Base-by-base conservation (phyloP, 2,329 filamentous ascomycete species). In the Amphichorda felina region DNA sequence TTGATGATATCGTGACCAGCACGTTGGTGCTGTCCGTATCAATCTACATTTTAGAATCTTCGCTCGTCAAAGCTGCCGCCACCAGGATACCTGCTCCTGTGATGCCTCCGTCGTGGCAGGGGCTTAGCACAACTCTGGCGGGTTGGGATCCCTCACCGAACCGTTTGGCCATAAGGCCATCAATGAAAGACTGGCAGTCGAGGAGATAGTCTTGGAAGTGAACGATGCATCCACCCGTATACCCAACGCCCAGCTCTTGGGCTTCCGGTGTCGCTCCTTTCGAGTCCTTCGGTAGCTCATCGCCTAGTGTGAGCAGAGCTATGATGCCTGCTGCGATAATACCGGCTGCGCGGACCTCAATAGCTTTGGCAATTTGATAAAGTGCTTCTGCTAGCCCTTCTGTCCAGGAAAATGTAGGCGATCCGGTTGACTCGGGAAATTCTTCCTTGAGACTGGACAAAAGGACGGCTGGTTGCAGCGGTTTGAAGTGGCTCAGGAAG, bases 201-300 rank as follows among this genome's bases (percentile, higher is more conserved):
- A 63, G 57, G 29, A 83, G 63, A 55, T 84, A 87, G 45, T 82
- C 70, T 33, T 83, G 82, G 47, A 86, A 86, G 47, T 83, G 75
- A n/a, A 77, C 72, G 40, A 88, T 88, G 48, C 82, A 86, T 6
- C 82, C 80, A 22, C 83, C 83, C 0, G 83, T 86, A 50, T 85
- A 88, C 1, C 82, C 83, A 16, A 88, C 79, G 2, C 84, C 76
- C 21, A 89, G 54, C 45, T 84, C 78, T 41, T 40, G 52, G 30
- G 53, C 26, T 60, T 43, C 14, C 50, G 60, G 61, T 16, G 11
- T 11, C 9, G n/a, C 8, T 5, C 22, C 34, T n/a, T 14, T 9
- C 6, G 25, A n/a, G 17, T 30, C 35, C 11, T 21, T 17, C 2
- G 26, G 18, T 10, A 89, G 66, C 45, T 88, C 83, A 1, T 72